Percentiles rank a stretch among this genome's conserved stretches.
phyloP scores from a whole-genome alignment of 345 rosid species.

The Eucalyptus marginata region DNA sequence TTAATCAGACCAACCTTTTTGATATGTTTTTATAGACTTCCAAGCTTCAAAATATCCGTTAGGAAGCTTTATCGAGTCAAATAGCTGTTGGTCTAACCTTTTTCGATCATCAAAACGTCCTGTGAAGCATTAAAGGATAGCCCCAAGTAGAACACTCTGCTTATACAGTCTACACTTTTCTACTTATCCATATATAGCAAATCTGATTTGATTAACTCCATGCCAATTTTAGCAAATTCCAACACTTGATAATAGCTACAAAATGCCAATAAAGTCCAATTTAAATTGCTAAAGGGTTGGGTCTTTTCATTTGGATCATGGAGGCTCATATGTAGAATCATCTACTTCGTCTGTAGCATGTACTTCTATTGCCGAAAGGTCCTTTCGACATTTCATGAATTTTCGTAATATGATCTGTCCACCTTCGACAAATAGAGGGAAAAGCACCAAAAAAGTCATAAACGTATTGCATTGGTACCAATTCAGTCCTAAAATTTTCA shows the following conservation, averaged over 20 bases:
- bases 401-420: background rate
- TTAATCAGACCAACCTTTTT: background rate
- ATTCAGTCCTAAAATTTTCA: no score
- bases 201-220: background rate
- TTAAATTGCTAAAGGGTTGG: background rate
- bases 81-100: background rate
- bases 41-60: background rate
- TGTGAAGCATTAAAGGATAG: background rate
- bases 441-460: no score
- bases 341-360: background rate
- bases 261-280: background rate
- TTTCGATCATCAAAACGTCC: background rate
- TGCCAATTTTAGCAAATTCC: background rate
- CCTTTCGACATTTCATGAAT: background rate
- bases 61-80: background rate
- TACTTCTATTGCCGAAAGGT: accelerated
- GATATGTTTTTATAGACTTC: background rate
- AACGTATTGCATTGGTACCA: no score
- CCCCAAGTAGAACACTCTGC: background rate
- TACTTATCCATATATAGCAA: background rate
- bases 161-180: background rate
- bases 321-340: background rate
- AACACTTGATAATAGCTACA: background rate
- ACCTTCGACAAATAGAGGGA: background rate
- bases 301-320: background rate